phyloP scores from a whole-genome alignment of 495 filamentous ascomycete genomes.

The Penicillium simplicissimum region DNA sequence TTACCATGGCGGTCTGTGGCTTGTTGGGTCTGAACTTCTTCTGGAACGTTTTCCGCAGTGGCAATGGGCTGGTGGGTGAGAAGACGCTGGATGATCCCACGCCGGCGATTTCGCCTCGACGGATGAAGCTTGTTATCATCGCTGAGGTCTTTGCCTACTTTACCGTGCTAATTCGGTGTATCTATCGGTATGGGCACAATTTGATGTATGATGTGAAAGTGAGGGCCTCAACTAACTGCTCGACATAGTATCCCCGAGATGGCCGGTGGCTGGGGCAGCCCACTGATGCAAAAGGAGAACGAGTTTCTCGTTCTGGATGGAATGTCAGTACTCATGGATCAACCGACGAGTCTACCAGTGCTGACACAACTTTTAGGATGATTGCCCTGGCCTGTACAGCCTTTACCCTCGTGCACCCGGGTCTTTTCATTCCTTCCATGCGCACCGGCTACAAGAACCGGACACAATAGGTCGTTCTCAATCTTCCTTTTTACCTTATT shows the following conservation, averaged over 20 bases:
- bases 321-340: conserved; percentile 41
- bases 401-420: conserved; percentile 53
- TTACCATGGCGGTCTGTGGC: conserved; percentile 61
- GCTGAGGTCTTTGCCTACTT: conserved; percentile 57
- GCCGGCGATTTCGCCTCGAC: conserved; percentile 25
- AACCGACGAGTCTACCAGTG: background rate
- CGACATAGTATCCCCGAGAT: conserved; percentile 58
- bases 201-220: background rate
- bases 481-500: background rate
- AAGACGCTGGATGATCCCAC: conserved; percentile 25
- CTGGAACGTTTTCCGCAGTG: conserved; percentile 40
- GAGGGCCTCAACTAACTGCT: background rate
- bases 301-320: conserved; percentile 65
- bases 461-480: conserved; percentile 7
- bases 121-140: conserved; percentile 54
- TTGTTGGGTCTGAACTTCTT: conserved; percentile 52
- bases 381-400: conserved; percentile 45
- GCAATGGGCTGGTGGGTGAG: conserved; percentile 32
- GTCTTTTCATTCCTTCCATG: conserved; percentile 48
- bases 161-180: conserved; percentile 64
- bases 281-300: conserved; percentile 65
- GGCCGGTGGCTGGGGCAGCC: conserved; percentile 67
- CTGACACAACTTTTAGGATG: conserved; percentile 40
- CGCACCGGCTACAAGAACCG: conserved; percentile 33
- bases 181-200: conserved; percentile 56